phyloP scores from a whole-genome alignment of 208 protist species.

The Trypanosoma vivax region DNA sequence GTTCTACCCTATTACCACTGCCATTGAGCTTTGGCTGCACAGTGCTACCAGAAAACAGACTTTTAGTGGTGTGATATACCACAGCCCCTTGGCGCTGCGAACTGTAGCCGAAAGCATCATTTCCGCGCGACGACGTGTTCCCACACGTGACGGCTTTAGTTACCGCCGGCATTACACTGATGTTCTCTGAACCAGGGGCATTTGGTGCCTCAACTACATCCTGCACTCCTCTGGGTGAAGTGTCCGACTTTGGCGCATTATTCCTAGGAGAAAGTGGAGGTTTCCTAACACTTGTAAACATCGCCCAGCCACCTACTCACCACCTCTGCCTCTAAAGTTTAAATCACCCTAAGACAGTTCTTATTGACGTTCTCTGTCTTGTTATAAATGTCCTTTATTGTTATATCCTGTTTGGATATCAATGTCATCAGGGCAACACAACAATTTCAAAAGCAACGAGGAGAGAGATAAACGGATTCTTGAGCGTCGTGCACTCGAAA shows the following conservation, averaged over 20 bases:
- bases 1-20: background rate
- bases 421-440: too few relatives aligned
- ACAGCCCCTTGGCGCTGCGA: constrained; percentile 1
- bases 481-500: too few relatives aligned
- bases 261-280: constrained; percentile 12
- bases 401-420: background rate
- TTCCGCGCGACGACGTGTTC: background rate
- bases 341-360: background rate
- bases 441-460: too few relatives aligned
- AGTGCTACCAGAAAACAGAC: constrained; percentile 12
- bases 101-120: background rate
- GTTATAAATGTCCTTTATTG: background rate
- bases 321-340: background rate
- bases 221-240: background rate
- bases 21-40: background rate
- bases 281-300: constrained; percentile 20
- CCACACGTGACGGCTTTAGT: background rate
- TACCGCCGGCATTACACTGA: background rate
- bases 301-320: background rate
- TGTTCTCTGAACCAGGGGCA: background rate
- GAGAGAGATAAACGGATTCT: too few relatives aligned
- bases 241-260: background rate
- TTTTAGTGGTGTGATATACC: constrained; percentile 18
- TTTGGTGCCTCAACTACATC: background rate
- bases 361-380: background rate